Evolutionary conservation across 805 yeast genomes (phyloP), one percentile per base, ranked within the genome.

Genomic region (Metschnikowia koreensis): DNA sequence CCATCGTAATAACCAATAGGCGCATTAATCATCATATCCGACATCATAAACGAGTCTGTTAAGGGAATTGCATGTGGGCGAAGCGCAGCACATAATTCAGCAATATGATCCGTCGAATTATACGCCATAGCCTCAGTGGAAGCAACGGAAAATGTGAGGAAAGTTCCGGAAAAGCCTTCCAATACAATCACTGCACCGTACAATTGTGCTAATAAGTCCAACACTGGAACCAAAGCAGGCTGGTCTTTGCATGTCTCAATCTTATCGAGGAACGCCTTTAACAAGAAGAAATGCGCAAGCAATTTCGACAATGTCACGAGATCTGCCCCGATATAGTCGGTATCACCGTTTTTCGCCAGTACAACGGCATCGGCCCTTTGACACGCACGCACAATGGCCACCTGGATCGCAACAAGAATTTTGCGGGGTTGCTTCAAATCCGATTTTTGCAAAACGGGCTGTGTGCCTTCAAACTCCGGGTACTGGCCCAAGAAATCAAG

Each of bases 1-100:
- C 97, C 97, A 60, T 87, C 83, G 69, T 79, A 85, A 51, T 76
- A 78, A 44, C 97, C 97, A 52, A 91, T 79, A 5, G 94, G 84
- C 0, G 97, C 83, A 67, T 90, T 88, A 64, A 91, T 78, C 73
- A 87, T 81, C 66, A 79, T 86, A 70, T 91, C 97, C 39, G 89
- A 82, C 56, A 87, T 78, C 69, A 86, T 82, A 76, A 91, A 91
- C 1, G 96, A 80, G 69, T 91, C 97, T 6, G 96, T 87, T 61
- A 88, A 75, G 1, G 87, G 86, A 66, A 89, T 82, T 49, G 86
- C 87, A 61, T 86, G 82, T 31, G 82, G 80, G 67, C 97, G 69
- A 49, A 75, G 47, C 47, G 62, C 67, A n/a, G 60, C 48, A 55
- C 68, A 68, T 50, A 69, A 65, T 47, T 65, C 64, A 44, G 75